Percentiles rank a stretch among this genome's conserved stretches.
These are phyloP conservation scores for Trichoderma sp. DNA, from an alignment of 2,329 filamentous ascomycete genomes.

Conservation along the genomic window DNA sequence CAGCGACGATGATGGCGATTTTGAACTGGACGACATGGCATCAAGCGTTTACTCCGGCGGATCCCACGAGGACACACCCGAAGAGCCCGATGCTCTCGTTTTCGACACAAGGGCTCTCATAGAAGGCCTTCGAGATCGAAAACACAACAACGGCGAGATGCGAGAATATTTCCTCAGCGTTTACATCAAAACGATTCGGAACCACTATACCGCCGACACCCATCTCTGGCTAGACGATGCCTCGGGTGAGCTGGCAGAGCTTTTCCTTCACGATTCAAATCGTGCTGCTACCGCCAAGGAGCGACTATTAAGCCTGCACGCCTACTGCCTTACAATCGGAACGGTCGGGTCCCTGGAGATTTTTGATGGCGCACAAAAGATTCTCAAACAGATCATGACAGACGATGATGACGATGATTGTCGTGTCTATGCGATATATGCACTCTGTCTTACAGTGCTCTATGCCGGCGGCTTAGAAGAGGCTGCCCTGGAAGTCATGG, in stretches of 20 bases:
- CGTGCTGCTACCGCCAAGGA: slow-evolving; percentile 69
- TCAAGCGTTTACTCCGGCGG: slow-evolving; percentile 45
- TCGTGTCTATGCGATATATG: slow-evolving; percentile 70
- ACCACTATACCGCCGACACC: slow-evolving; percentile 35
- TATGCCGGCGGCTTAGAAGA: slow-evolving; percentile 73
- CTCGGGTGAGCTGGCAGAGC: slow-evolving; percentile 58
- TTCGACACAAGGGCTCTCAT: slow-evolving; percentile 67
- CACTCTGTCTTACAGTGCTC: slow-evolving; percentile 70
- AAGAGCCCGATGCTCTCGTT: slow-evolving; percentile 61
- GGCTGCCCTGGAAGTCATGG: slow-evolving; percentile 70
- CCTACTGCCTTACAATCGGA: slow-evolving; percentile 69
- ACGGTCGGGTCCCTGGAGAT: slow-evolving; percentile 59
- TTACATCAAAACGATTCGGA: slow-evolving; percentile 56
- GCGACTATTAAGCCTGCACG: slow-evolving; percentile 68
- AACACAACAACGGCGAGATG: slow-evolving; percentile 72
- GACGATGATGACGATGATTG: slow-evolving; percentile 65
- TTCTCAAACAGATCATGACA: slow-evolving; percentile 39
- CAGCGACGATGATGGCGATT: slow-evolving; percentile 50
- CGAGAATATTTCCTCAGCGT: slow-evolving; percentile 54
- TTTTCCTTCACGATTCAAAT: slow-evolving; percentile 71
- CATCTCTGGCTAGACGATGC: slow-evolving; percentile 56
- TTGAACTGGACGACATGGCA: slow-evolving; percentile 46
- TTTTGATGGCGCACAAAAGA: slow-evolving; percentile 33
- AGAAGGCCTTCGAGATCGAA: slow-evolving; percentile 70
- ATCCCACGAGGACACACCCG: slow-evolving; percentile 55